Evolutionary conservation across 495 filamentous ascomycete genomes (phyloP).

Genomic region (Neurospora sp.): DNA sequence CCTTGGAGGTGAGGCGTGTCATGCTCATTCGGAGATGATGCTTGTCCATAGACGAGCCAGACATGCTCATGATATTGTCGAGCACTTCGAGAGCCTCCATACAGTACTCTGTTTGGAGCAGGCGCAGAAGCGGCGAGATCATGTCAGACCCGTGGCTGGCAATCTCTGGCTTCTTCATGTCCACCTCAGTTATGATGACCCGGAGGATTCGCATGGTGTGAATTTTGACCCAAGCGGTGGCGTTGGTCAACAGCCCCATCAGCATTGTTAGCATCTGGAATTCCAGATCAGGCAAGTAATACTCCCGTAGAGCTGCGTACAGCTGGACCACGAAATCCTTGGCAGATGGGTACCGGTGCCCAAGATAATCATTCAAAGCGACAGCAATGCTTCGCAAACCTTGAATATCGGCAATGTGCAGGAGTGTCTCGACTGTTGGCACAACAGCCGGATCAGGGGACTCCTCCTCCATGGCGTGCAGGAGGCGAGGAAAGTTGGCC

Average conservation of each 20-base stretch:
- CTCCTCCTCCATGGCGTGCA: conserved; percentile 64
- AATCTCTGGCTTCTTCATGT: conserved; percentile 87
- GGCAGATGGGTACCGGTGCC: conserved; percentile 54
- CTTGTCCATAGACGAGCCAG: conserved; percentile 82
- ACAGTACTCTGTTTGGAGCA: conserved; percentile 88
- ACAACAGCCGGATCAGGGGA: conserved; percentile 43
- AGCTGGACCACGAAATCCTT: conserved; percentile 71
- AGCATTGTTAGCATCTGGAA: conserved; percentile 78
- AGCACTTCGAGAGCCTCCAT: conserved; percentile 83
- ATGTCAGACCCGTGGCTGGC: conserved; percentile 86
- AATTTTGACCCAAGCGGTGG: conserved; percentile 75
- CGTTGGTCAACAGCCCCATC: conserved; percentile 85
- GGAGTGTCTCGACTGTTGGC: conserved; percentile 56
- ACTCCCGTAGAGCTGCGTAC: conserved; percentile 62
- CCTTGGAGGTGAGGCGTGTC: conserved; percentile 69
- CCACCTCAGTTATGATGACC: conserved; percentile 77
- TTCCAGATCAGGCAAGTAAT: conserved; percentile 76
- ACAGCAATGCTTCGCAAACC: conserved; percentile 44
- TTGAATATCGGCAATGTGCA: conserved; percentile 61
- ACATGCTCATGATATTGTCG: conserved; percentile 90
- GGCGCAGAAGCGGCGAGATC: conserved; percentile 81
- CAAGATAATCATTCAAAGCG: conserved; percentile 60
- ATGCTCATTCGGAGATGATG: conserved; percentile 97
- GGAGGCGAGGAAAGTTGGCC: conserved; percentile 82
- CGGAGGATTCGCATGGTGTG: conserved; percentile 86